Evolutionary conservation across 2,329 filamentous ascomycete species (phyloP).

Genomic region (Apiospora phragmitis): DNA sequence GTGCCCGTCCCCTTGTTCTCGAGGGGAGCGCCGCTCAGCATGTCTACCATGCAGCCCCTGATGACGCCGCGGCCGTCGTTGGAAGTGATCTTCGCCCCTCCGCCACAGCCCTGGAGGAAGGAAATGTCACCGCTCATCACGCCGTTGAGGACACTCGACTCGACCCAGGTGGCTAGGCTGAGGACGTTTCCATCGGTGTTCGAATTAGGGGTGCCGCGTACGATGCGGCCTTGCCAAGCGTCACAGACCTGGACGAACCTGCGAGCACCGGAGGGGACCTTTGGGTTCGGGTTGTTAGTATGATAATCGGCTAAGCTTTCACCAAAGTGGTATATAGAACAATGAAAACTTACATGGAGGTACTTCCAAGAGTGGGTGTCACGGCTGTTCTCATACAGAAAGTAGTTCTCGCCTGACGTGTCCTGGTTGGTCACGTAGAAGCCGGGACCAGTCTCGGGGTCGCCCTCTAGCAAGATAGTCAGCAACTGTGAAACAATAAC

Average conservation of each 20-base stretch:
- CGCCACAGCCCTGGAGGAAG: constrained; percentile 28
- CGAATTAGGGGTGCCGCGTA: constrained; percentile 22
- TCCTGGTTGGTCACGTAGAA: constrained; percentile 27
- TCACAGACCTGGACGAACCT: constrained; percentile 28
- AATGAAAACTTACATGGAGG: constrained; percentile 18
- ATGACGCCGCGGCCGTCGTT: constrained; percentile 21
- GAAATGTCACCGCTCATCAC: constrained; percentile 25
- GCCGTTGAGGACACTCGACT: constrained; percentile 18
- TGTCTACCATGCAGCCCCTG: constrained; percentile 19
- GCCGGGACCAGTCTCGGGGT: constrained; percentile 22
- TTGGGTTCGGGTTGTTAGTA: background rate
- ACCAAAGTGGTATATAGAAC: background rate
- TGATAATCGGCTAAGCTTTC: background rate
- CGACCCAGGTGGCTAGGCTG: constrained; percentile 25
- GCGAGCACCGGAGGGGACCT: constrained; percentile 22
- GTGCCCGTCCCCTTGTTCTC: constrained; percentile 15
- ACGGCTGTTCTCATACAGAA: constrained; percentile 27
- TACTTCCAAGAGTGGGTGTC: constrained; percentile 30
- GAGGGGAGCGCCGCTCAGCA: constrained; percentile 24
- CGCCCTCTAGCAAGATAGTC: constrained; percentile 4
- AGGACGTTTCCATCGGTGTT: constrained; percentile 24
- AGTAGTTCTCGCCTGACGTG: constrained; percentile 22
- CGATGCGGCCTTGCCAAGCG: constrained; percentile 27
- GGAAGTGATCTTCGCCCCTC: constrained; percentile 21
- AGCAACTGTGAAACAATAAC: background rate